phyloP scores from a whole-genome alignment of 2,329 filamentous ascomycete genomes.

The Colletotrichum camelliae region DNA sequence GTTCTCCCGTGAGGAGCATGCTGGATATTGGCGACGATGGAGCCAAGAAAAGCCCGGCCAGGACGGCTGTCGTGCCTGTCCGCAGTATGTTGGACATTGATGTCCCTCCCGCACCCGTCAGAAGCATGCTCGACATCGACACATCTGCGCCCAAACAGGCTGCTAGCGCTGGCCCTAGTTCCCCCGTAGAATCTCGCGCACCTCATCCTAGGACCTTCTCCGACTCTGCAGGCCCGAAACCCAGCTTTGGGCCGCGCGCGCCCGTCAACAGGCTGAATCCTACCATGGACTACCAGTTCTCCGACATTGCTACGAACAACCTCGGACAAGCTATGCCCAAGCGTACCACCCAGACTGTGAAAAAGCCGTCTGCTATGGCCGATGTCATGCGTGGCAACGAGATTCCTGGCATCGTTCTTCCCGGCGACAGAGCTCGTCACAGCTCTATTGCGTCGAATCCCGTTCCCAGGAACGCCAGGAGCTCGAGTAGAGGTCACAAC shows the following conservation, averaged over 20 bases:
- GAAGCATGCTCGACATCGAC: constrained; percentile 60
- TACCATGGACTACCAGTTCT: constrained; percentile 65
- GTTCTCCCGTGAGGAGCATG: constrained; percentile 74
- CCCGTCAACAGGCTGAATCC: constrained; percentile 23
- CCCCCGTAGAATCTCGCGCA: constrained; percentile 46
- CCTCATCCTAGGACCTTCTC: constrained; percentile 59
- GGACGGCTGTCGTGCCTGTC: constrained; percentile 52
- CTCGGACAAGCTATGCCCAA: constrained; percentile 56
- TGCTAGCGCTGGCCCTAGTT: constrained; percentile 48
- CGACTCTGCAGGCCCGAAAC: constrained; percentile 50
- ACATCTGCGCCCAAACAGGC: constrained; percentile 37
- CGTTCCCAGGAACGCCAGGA: constrained; percentile 25
- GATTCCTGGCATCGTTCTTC: constrained; percentile 53
- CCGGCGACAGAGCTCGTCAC: constrained; percentile 48
- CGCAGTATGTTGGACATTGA: constrained; percentile 71
- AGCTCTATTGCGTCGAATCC: constrained; percentile 39
- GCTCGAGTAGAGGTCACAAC: constrained; percentile 33
- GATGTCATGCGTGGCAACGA: constrained; percentile 61
- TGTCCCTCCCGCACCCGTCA: constrained; percentile 44
- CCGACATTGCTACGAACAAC: constrained; percentile 60
- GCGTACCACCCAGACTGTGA: constrained; percentile 52
- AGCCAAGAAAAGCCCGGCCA: constrained; percentile 38
- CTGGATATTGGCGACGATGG: constrained; percentile 61
- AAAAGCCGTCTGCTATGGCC: constrained; percentile 47
- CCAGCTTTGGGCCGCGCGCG: constrained; percentile 48